Conservation (phyloP, 192 early-diverging fungal species). For the Jimgerdemannia flammicorona region DNA sequence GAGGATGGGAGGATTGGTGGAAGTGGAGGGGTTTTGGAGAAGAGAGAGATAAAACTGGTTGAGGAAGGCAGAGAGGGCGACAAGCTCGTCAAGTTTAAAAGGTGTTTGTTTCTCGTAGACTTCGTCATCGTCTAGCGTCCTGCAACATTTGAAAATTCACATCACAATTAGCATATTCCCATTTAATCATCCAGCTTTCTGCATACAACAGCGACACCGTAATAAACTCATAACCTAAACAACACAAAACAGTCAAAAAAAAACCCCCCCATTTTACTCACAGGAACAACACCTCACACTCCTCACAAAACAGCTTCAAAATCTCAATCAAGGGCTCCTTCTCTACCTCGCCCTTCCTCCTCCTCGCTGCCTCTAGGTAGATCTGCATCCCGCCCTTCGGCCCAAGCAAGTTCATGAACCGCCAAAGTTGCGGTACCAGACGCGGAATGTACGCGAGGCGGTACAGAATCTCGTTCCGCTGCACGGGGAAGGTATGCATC, state of each 20-base stretch:
- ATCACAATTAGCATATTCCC: constrained; percentile 1
- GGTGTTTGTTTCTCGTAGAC: constrained; percentile 58
- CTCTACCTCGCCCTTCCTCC: constrained; percentile 26
- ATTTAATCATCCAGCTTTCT: too few species aligned
- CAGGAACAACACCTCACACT: constrained; percentile 52
- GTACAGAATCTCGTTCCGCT: constrained; percentile 45
- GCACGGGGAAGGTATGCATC: constrained; percentile 31
- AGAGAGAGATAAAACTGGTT: constrained; percentile 63
- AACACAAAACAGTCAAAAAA: not conserved
- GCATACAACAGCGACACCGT: too few species aligned
- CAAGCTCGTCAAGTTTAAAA: constrained; percentile 46
- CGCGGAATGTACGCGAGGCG: constrained; percentile 45
- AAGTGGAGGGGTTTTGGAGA: constrained; percentile 30
- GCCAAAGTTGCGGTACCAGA: constrained; percentile 55
- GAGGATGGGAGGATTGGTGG: constrained; percentile 6
- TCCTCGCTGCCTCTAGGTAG: constrained; percentile 50
- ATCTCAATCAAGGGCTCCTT: constrained; percentile 55
- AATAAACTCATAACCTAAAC: too few species aligned
- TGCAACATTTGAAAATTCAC: constrained; percentile 10
- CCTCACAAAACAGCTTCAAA: constrained; percentile 62
- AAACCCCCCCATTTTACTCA: constrained; percentile 25
- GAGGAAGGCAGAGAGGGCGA: constrained; percentile 50
- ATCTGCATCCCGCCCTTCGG: constrained; percentile 52
- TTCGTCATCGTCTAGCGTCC: constrained; percentile 59
- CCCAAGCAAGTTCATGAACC: constrained; percentile 49